Base-by-base conservation (phyloP, 2,329 filamentous ascomycete genomes). In the Diaporthe longicolla region DNA sequence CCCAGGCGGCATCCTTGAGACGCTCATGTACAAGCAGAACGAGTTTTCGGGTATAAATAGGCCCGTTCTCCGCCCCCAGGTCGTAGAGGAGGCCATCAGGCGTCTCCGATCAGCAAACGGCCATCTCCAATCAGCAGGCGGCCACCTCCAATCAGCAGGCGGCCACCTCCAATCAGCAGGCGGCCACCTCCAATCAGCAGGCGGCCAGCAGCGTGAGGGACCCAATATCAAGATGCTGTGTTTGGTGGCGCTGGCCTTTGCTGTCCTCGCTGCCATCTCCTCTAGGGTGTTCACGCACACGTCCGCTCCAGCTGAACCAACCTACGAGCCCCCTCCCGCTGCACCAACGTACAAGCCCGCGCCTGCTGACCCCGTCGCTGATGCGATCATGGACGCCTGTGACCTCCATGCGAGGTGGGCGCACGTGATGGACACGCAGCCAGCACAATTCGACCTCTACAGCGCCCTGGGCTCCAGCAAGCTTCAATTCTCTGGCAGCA, bases 71-170 rank as follows among this genome's bases (percentile, higher is more conserved):
- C n/a, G n/a, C n/a, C n/a, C n/a, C n/a, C n/a, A n/a, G n/a, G n/a
- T n/a, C n/a, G n/a, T n/a, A n/a, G n/a, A n/a, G n/a, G n/a, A n/a
- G 37, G 52, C 52, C 52, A 55, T 29, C 52, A 55, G 52, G 52
- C 52, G 52, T 11, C 52, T 55, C 52, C 52, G 52, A 15, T 32
- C 24, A n/a, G n/a, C n/a, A n/a, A n/a, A n/a, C n/a, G n/a, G n/a
- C n/a, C n/a, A n/a, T n/a, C n/a, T n/a, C n/a, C n/a, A n/a, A n/a
- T n/a, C n/a, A n/a, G n/a, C n/a, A n/a, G n/a, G n/a, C n/a, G n/a
- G n/a, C n/a, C n/a, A n/a, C n/a, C n/a, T n/a, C n/a, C n/a, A n/a
- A n/a, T n/a, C n/a, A n/a, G n/a, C n/a, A n/a, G n/a, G n/a, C n/a
- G n/a, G n/a, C n/a, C n/a, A n/a, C n/a, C n/a, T n/a, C n/a, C n/a